These are phyloP conservation scores for Botrytis byssoidea DNA, from an alignment of 2,329 filamentous ascomycete species.

Conservation along the genomic window DNA sequence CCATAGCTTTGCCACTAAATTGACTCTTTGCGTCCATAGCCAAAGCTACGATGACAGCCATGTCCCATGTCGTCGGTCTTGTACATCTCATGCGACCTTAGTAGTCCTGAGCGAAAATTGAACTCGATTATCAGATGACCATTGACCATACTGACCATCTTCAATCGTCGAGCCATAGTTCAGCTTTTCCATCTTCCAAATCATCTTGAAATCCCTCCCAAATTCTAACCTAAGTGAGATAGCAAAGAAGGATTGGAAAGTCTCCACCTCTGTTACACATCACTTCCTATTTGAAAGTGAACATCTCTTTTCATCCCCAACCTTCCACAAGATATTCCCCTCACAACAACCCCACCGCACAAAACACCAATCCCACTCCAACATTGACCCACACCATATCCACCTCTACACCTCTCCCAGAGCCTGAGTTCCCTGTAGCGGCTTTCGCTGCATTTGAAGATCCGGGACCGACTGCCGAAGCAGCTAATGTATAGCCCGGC, in stretches of 20 bases:
- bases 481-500: neutral
- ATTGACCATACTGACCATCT: neutral
- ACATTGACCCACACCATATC: neutral
- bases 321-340: neutral
- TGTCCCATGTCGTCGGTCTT: neutral
- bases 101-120: neutral
- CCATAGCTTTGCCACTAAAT: neutral
- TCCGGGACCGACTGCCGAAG: neutral
- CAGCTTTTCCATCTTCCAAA: neutral
- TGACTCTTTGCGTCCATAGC: no score
- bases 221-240: neutral
- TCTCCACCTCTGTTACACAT: neutral
- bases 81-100: neutral
- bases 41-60: neutral
- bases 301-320: neutral
- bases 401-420: neutral
- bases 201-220: neutral
- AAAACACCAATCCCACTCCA: neutral
- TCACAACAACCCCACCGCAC: neutral
- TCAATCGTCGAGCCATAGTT: neutral
- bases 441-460: conserved; percentile 2
- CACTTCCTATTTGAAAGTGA: neutral
- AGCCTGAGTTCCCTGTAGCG: neutral
- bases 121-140: neutral
- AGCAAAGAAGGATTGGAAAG: neutral